Evolutionary conservation across 139 green algal genomes (phyloP).

Genomic region (Tetraselmis chui): DNA sequence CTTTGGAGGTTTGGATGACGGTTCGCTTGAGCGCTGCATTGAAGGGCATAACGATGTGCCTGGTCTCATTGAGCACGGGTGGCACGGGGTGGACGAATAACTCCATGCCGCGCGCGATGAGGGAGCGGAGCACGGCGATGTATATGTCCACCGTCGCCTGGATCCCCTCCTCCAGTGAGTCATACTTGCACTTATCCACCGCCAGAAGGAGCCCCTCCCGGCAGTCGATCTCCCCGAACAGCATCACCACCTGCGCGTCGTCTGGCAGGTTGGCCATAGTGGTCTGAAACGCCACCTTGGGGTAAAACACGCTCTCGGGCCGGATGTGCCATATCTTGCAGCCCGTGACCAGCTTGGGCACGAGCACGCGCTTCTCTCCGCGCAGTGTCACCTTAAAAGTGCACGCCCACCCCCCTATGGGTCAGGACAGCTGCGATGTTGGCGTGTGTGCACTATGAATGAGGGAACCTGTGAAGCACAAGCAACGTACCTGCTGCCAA

Average conservation of each 20-base stretch:
- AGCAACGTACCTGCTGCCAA: constrained; percentile 14
- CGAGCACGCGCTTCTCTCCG: constrained; percentile 39
- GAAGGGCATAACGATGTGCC: constrained; percentile 43
- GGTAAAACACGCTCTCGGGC: constrained; percentile 50
- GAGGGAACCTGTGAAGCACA: too few relatives aligned
- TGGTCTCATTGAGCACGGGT: constrained; percentile 56
- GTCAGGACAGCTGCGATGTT: too few relatives aligned
- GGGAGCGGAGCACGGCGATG: constrained; percentile 21
- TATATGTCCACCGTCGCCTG: constrained; percentile 54
- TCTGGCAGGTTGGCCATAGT: constrained; percentile 32
- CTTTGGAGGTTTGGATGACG: not conserved
- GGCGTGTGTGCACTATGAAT: too few relatives aligned
- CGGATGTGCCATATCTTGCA: constrained; percentile 79
- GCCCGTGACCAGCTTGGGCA: constrained; percentile 61
- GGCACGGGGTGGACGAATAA: constrained; percentile 65
- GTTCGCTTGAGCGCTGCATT: constrained; percentile 18
- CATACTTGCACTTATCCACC: constrained; percentile 73
- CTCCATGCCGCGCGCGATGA: constrained; percentile 23
- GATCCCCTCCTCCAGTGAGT: constrained; percentile 48
- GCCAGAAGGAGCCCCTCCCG: constrained; percentile 70
- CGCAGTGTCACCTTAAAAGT: constrained; percentile 32
- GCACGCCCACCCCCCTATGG: too few relatives aligned
- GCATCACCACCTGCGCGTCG: constrained; percentile 45
- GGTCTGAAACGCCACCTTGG: constrained; percentile 45
- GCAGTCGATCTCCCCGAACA: constrained; percentile 83